These are phyloP conservation scores for Colletotrichum kahawae DNA, from an alignment of 2,329 filamentous ascomycete genomes.

Conservation along the genomic window DNA sequence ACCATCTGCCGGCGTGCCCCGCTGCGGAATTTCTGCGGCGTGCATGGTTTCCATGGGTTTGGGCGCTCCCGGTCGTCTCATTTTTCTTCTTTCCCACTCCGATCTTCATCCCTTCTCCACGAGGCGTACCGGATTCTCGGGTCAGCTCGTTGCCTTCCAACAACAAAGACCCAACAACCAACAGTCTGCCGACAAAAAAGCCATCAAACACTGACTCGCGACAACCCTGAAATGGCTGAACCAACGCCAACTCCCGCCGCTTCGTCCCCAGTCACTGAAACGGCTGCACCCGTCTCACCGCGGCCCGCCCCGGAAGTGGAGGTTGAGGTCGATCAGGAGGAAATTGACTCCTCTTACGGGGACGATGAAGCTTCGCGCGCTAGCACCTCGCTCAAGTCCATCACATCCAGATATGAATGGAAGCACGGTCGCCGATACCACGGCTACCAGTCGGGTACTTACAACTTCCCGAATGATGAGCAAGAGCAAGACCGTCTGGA, in stretches of 20 bases:
- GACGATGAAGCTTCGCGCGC: not conserved
- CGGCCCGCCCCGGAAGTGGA: slow-evolving; percentile 1
- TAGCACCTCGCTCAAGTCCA: slow-evolving; percentile 5
- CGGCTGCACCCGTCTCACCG: not conserved
- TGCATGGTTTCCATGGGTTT: not conserved
- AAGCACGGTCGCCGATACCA: slow-evolving; percentile 16
- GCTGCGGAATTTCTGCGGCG: not conserved
- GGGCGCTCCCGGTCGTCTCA: not conserved
- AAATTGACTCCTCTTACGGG: not conserved
- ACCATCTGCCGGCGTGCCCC: not conserved
- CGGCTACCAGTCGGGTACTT: slow-evolving; percentile 11
- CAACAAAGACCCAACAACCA: not conserved
- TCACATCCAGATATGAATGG: not conserved
- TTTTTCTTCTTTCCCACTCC: not conserved
- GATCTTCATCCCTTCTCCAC: not conserved
- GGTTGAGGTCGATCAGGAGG: slow-evolving; percentile 3
- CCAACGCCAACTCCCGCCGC: not conserved
- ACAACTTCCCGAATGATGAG: slow-evolving; percentile 43
- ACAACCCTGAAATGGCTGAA: not conserved
- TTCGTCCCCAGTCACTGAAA: not conserved
- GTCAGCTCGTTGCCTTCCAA: not conserved
- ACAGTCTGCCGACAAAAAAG: not conserved
- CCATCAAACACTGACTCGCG: not conserved
- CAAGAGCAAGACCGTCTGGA: slow-evolving; percentile 43
- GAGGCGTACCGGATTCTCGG: not conserved